phyloP scores from a whole-genome alignment of 1,139 yeast genomes.

The Candida pseudoviswanathii region DNA sequence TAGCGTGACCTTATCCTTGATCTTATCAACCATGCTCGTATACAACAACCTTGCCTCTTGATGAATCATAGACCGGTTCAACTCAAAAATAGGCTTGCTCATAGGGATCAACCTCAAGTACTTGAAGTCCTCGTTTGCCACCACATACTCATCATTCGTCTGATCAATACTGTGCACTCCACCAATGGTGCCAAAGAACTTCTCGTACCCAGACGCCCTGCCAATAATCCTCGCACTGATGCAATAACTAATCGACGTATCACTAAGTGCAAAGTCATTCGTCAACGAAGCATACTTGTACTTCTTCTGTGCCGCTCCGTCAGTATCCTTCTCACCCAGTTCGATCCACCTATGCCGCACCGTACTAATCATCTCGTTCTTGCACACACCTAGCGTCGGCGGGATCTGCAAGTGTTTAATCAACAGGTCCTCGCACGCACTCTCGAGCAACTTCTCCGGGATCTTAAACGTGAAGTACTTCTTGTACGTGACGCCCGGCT shows the following conservation, averaged over 20 bases:
- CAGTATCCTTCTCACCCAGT: constrained; percentile 11
- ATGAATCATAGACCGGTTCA: constrained; percentile 33
- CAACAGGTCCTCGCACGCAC: constrained; percentile 38
- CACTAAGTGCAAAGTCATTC: constrained; percentile 35
- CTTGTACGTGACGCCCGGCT: constrained; percentile 39
- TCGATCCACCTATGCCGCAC: constrained; percentile 32
- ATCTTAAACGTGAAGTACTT: constrained; percentile 42
- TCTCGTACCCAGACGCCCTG: constrained; percentile 31
- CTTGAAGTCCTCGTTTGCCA: constrained; percentile 35
- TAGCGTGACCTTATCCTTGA: constrained; percentile 28
- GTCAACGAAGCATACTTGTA: constrained; percentile 26
- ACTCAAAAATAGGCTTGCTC: constrained; percentile 27
- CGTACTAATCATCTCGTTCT: constrained; percentile 28
- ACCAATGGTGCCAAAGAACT: constrained; percentile 17
- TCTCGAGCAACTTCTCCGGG: constrained; percentile 41
- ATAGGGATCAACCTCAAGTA: constrained; percentile 29
- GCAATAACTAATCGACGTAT: constrained; percentile 36
- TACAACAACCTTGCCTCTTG: constrained; percentile 36
- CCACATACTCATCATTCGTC: constrained; percentile 36
- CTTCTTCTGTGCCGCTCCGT: constrained; percentile 1
- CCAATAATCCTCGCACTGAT: constrained; percentile 43
- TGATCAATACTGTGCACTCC: constrained; percentile 17
- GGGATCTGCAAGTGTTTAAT: constrained; percentile 40
- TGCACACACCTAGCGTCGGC: constrained; percentile 37
- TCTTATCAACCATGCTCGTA: constrained; percentile 27